A percentile compares a stretch with the other conserved stretches of the same genome.
Evolutionary conservation across 2,329 filamentous ascomycete species (phyloP).

Genomic region (Metarhizium guizhouense): DNA sequence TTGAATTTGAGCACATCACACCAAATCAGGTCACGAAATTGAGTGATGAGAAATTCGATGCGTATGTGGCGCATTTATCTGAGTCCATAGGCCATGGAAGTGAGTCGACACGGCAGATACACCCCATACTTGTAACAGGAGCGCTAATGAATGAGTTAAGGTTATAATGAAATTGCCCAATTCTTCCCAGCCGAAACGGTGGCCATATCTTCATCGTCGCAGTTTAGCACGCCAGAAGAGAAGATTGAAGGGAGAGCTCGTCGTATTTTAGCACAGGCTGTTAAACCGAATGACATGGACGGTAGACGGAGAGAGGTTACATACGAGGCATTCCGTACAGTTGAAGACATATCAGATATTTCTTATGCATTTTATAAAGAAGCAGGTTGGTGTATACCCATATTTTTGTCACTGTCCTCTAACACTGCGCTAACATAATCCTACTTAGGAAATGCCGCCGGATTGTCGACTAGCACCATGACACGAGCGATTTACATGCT

Average conservation of each 20-base stretch:
- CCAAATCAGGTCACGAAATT: slow-evolving; percentile 56
- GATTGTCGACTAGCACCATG: slow-evolving; percentile 23
- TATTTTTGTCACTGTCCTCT: background rate
- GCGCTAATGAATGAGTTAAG: slow-evolving; percentile 8
- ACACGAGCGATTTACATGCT: slow-evolving; percentile 29
- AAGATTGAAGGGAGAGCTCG: slow-evolving; percentile 15
- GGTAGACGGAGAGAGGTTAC: background rate
- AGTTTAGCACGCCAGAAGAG: slow-evolving; percentile 15
- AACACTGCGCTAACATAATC: background rate
- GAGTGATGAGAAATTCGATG: slow-evolving; percentile 50
- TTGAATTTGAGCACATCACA: slow-evolving; percentile 41
- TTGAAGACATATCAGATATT: slow-evolving; percentile 21
- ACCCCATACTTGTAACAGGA: background rate
- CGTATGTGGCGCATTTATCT: slow-evolving; percentile 46
- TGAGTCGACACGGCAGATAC: slow-evolving; percentile 10
- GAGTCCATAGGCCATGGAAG: slow-evolving; percentile 24
- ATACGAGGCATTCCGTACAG: slow-evolving; percentile 23
- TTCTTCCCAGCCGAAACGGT: slow-evolving; percentile 26
- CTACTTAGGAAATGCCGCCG: slow-evolving; percentile 19
- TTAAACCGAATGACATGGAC: background rate
- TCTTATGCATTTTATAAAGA: slow-evolving; percentile 23
- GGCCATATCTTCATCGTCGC: slow-evolving; percentile 7
- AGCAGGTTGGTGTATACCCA: slow-evolving; percentile 18
- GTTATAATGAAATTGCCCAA: slow-evolving; percentile 18
- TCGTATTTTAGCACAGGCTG: slow-evolving; percentile 13